Percentiles rank a stretch among this genome's conserved stretches.
Evolutionary conservation across 2,329 filamentous ascomycete species (phyloP).

Genomic region (Sarocladium strictum): DNA sequence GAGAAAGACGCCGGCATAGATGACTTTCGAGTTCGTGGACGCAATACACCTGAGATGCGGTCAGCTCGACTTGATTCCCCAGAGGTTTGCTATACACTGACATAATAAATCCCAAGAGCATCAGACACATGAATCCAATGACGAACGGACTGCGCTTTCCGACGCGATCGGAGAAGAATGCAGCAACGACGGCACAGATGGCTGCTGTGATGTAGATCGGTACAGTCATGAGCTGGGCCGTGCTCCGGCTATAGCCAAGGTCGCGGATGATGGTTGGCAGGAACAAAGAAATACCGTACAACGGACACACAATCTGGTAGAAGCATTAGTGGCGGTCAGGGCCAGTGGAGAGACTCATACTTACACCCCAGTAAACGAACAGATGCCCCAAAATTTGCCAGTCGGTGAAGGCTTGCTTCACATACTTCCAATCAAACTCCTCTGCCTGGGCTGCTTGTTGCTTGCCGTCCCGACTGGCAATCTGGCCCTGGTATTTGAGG

Average conservation of each 20-base stretch:
- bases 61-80: conserved; percentile 3
- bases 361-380: conserved; percentile 59
- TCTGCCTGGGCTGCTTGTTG: conserved; percentile 57
- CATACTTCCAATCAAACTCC: conserved; percentile 68
- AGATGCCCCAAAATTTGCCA: conserved; percentile 69
- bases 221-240: conserved; percentile 61
- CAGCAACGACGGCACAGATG: conserved; percentile 46
- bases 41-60: conserved; percentile 48
- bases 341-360: conserved; percentile 22
- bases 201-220: conserved; percentile 57
- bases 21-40: conserved; percentile 49
- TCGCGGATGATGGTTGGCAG: conserved; percentile 58
- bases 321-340: not conserved
- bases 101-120: conserved; percentile 53
- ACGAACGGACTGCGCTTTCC: conserved; percentile 52
- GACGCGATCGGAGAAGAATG: conserved; percentile 48
- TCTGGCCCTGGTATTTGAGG: conserved; percentile 57
- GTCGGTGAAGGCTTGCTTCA: conserved; percentile 66
- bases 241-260: conserved; percentile 50
- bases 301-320: conserved; percentile 40
- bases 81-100: conserved; percentile 17
- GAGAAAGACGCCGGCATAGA: conserved; percentile 72
- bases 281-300: conserved; percentile 54
- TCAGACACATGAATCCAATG: conserved; percentile 43
- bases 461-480: conserved; percentile 11